phyloP scores from a whole-genome alignment of 2,329 filamentous ascomycete species.

The Talaromyces marneffei region DNA sequence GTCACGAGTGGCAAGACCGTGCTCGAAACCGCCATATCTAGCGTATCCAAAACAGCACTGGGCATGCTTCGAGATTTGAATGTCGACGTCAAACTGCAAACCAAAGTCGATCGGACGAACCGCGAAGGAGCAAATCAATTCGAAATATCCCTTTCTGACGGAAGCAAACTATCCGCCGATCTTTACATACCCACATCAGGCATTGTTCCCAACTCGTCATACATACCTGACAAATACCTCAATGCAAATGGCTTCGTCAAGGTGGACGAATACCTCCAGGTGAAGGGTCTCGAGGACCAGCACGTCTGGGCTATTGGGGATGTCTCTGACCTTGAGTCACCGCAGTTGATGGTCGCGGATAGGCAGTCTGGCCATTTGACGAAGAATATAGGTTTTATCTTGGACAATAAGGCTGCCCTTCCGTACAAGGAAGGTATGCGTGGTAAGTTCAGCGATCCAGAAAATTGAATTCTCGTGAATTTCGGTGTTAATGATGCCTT shows the following conservation, averaged over 20 bases:
- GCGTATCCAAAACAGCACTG: constrained; percentile 11
- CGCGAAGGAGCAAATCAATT: neutral
- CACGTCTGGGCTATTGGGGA: constrained; percentile 13
- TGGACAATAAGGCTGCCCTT: neutral
- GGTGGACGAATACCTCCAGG: constrained; percentile 8
- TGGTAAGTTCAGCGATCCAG: neutral
- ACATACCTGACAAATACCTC: constrained; percentile 4
- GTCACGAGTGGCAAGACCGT: constrained; percentile 6
- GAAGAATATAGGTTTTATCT: constrained; percentile 7
- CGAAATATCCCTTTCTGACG: constrained; percentile 11
- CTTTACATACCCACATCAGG: constrained; percentile 11
- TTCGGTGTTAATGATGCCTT: neutral
- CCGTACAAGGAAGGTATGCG: neutral
- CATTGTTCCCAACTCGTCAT: constrained; percentile 10
- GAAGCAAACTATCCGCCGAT: neutral
- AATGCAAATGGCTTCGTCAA: constrained; percentile 8
- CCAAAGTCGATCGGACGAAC: constrained; percentile 2
- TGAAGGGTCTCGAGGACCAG: constrained; percentile 10
- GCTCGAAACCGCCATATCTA: constrained; percentile 1
- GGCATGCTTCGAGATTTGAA: constrained; percentile 5
- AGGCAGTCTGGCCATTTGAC: constrained; percentile 9
- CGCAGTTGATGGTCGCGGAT: constrained; percentile 2
- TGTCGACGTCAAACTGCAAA: constrained; percentile 6
- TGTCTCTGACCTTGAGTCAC: constrained; percentile 3
- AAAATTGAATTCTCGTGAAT: neutral